These are phyloP conservation scores for Cucumis melo DNA, from an alignment of 306 rosid genomes.

Conservation along the genomic window DNA sequence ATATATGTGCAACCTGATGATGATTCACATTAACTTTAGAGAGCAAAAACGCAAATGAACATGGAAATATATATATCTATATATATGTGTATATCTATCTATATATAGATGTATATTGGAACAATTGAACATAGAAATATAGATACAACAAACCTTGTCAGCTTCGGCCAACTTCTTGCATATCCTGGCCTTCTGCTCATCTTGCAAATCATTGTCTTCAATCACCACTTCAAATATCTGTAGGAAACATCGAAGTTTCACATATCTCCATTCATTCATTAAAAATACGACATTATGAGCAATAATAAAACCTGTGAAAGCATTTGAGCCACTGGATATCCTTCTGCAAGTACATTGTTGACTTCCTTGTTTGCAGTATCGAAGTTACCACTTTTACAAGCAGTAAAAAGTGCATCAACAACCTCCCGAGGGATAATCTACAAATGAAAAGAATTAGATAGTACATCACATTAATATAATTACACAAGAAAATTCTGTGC, in stretches of 20 bases:
- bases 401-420: conserved; percentile 38
- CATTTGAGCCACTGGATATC: conserved; percentile 89
- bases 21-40: background rate
- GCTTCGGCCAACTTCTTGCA: conserved; percentile 78
- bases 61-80: background rate
- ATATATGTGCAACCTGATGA: background rate
- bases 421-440: conserved; percentile 60
- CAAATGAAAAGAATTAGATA: conserved; percentile 10
- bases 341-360: conserved; percentile 75
- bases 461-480: background rate
- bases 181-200: conserved; percentile 84
- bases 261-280: background rate
- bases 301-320: conserved; percentile 45
- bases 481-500: background rate
- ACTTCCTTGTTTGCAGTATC: conserved; percentile 85
- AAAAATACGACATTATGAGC: background rate
- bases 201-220: conserved; percentile 57
- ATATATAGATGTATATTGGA: background rate
- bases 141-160: conserved; percentile 49
- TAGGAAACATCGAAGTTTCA: background rate
- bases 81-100: no score
- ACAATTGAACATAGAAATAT: background rate
- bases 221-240: conserved; percentile 71
- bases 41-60: background rate
- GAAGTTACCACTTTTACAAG: conserved; percentile 80